A percentile compares a stretch with the other conserved stretches of the same genome.
These are phyloP conservation scores for Fusarium sterilihyphosum DNA, from an alignment of 2,329 filamentous ascomycete species.

Conservation along the genomic window DNA sequence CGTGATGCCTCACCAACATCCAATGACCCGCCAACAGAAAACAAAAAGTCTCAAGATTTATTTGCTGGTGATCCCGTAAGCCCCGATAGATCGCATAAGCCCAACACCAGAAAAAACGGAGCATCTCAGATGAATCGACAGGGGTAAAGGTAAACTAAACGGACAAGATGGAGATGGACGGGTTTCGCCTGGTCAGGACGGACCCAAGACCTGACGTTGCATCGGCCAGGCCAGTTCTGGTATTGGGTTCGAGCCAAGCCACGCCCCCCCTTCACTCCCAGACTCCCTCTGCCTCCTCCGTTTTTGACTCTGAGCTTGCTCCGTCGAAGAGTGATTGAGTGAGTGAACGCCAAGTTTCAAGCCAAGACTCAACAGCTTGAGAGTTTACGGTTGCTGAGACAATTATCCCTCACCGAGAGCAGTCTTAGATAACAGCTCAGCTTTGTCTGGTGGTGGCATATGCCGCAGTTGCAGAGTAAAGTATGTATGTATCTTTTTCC, in stretches of 20 bases:
- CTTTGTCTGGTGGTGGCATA: background rate
- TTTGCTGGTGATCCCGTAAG: background rate
- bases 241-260: background rate
- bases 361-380: slow-evolving; percentile 8
- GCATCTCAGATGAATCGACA: background rate
- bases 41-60: background rate
- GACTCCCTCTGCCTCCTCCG: background rate
- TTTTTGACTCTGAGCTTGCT: slow-evolving; percentile 1
- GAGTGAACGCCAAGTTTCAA: slow-evolving; percentile 8
- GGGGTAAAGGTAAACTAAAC: slow-evolving; percentile 29
- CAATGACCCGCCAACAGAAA: background rate
- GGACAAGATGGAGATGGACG: slow-evolving; percentile 21
- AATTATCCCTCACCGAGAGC: background rate
- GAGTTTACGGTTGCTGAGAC: slow-evolving; percentile 7
- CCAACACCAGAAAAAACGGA: slow-evolving; percentile 24
- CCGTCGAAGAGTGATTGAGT: background rate
- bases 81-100: slow-evolving; percentile 35
- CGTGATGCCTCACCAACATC: background rate
- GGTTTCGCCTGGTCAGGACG: slow-evolving; percentile 29
- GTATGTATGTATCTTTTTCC: background rate
- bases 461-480: background rate
- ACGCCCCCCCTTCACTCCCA: slow-evolving; percentile 2
- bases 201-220: slow-evolving; percentile 34
- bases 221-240: slow-evolving; percentile 23
- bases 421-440: background rate